Conservation (phyloP, 495 filamentous ascomycete genomes). For the Trichoderma orchidacearum region DNA sequence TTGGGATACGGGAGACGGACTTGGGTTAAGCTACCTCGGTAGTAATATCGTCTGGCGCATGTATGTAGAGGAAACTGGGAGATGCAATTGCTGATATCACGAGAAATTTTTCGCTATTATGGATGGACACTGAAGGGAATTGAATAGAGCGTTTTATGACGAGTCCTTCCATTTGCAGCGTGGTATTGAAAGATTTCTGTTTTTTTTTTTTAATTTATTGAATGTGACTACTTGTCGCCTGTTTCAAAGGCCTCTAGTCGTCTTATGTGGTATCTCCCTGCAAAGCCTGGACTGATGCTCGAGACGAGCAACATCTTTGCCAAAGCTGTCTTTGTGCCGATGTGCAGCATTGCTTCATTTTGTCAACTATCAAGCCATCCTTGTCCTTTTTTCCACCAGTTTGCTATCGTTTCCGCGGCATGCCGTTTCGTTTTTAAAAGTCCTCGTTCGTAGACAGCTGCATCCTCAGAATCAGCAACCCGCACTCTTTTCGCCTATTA, state of each 20-base stretch:
- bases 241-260: too few species aligned
- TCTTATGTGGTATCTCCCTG: too few species aligned
- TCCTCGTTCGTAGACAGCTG: neutral
- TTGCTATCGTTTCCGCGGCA: neutral
- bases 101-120: neutral
- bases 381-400: neutral
- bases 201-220: too few species aligned
- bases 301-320: too few species aligned
- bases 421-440: neutral
- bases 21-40: neutral
- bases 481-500: too few species aligned
- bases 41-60: neutral
- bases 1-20: neutral
- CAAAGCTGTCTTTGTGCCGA: too few species aligned
- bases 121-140: neutral
- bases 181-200: too few species aligned
- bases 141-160: neutral
- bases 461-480: neutral
- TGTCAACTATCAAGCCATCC: too few species aligned
- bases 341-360: too few species aligned
- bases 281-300: too few species aligned
- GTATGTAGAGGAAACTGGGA: neutral
- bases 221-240: too few species aligned
- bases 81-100: neutral
- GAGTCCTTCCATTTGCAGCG: too few species aligned